Base-by-base conservation (phyloP, 371 early-diverging fungal species). In the Apophysomyces variabilis region DNA sequence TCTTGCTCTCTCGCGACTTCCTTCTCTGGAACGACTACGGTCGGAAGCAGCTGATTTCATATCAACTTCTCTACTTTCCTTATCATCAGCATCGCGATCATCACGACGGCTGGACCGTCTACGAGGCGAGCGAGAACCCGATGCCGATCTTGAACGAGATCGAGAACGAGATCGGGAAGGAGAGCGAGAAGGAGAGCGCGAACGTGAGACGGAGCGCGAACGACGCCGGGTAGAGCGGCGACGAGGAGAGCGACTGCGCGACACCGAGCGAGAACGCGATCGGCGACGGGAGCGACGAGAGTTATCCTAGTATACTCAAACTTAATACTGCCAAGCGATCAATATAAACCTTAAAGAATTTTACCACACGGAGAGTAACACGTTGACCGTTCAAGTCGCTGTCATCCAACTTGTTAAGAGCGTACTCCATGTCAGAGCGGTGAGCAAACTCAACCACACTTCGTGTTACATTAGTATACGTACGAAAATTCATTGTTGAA, bases 391-490 rank as follows among this genome's bases (percentile, higher is more conserved):
- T 87, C 77, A 94, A 86, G 41, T 96, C 96, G 70, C 88, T 87
- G 70, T 92, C 94, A 64, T 96, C 89, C 73, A 95, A 87, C 80
- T 90, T 90, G 71, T 87, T 86, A 45, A 96, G 76, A 39, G 98
- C 98, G 71, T 90, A 86, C 57, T 93, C 87, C 87, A 95, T 92
- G 70, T 94, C 96, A 44, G 85, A 89, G 61, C 86, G 82, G 71
- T 85, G 84, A 41, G 85, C 79, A 70, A 96, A 96, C 78, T 98
- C 98, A 54, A 97, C 96, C 64, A 95, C 84, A 74, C 95, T 93
- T 76, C 11, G 45, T 59, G 2, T 43, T 26, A 26, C 38, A 41
- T 9, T 18, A 61, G 5, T 54, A n/a, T 47, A 47, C 4, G 14
- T 38, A 9, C 54, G 16, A 65, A 14, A 9, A 43, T 58, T 68